Conservation (phyloP, 352 stramenopile species). For the Hyaloperonospora arabidopsidis region DNA sequence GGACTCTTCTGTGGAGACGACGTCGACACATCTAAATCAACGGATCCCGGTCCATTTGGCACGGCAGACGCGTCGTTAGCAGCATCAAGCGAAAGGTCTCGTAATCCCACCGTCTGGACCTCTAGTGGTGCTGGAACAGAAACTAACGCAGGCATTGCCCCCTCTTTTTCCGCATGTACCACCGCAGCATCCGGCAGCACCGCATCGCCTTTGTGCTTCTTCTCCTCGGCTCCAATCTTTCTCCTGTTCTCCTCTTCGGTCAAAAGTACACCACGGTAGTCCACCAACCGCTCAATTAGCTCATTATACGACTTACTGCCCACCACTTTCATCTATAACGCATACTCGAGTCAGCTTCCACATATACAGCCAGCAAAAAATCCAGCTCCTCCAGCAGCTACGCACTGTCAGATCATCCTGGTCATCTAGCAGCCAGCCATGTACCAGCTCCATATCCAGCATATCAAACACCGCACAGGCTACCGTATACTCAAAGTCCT, state of each 20-base stretch:
- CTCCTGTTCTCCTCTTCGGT: conserved; percentile 35
- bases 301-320: conserved; percentile 96
- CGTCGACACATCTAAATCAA: conserved; percentile 16
- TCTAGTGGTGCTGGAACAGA: conserved; percentile 11
- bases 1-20: conserved; percentile 47
- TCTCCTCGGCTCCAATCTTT: conserved; percentile 8
- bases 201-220: conserved; percentile 1
- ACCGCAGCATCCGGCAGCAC: conserved; percentile 1
- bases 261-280: conserved; percentile 72
- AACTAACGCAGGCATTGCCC: conserved; percentile 4
- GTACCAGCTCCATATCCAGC: conserved; percentile 91
- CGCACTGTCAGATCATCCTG: conserved; percentile 78
- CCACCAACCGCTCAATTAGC: conserved; percentile 91
- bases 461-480: conserved; percentile 94
- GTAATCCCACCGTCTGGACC: conserved; percentile 17
- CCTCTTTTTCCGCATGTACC: conserved; percentile 11
- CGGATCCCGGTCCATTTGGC: conserved; percentile 3
- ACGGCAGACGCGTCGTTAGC: conserved; percentile 8
- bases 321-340: conserved; percentile 56
- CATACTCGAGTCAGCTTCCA: background rate
- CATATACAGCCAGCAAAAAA: background rate
- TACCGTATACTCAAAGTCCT: conserved; percentile 93
- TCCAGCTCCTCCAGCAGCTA: background rate
- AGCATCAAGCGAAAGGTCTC: conserved; percentile 41
- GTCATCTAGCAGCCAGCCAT: conserved; percentile 96